Evolutionary conservation across 805 yeast species (phyloP).

Genomic region (Kazachstania bromeliacearum): DNA sequence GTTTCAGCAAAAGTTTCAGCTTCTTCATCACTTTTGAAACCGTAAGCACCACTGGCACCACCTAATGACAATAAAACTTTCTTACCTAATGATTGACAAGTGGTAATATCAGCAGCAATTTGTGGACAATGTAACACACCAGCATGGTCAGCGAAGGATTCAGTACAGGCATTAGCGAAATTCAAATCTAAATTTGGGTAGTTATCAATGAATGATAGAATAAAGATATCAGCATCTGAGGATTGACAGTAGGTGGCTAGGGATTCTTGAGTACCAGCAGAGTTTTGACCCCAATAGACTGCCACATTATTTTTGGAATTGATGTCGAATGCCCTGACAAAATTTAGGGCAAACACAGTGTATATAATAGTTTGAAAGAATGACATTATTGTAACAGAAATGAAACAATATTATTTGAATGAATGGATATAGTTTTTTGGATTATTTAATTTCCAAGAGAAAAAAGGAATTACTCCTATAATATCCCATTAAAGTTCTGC

Average conservation of each 20-base stretch:
- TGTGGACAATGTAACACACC: conserved; percentile 38
- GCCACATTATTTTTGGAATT: conserved; percentile 51
- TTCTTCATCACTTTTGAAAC: conserved; percentile 56
- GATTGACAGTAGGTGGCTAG: conserved; percentile 52
- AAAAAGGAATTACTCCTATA: too few species aligned
- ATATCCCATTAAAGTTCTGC: too few species aligned
- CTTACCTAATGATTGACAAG: conserved; percentile 74
- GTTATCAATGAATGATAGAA: conserved; percentile 58
- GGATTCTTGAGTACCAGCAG: conserved; percentile 48
- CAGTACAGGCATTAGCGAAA: conserved; percentile 46
- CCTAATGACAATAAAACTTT: conserved; percentile 65
- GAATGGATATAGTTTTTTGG: too few species aligned
- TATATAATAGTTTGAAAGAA: neutral
- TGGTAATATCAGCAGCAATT: conserved; percentile 58
- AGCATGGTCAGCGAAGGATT: conserved; percentile 26
- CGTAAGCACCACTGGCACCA: conserved; percentile 76
- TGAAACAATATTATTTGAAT: too few species aligned
- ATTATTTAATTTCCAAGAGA: too few species aligned
- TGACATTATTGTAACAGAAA: too few species aligned
- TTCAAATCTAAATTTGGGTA: conserved; percentile 50
- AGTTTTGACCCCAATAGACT: conserved; percentile 84
- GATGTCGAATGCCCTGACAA: conserved; percentile 26
- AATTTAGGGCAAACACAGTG: neutral
- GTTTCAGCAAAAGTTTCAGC: conserved; percentile 55
- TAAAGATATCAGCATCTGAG: conserved; percentile 58